Evolutionary conservation across 2,329 filamentous ascomycete genomes (phyloP).

Genomic region (Ophiostoma sp.): DNA sequence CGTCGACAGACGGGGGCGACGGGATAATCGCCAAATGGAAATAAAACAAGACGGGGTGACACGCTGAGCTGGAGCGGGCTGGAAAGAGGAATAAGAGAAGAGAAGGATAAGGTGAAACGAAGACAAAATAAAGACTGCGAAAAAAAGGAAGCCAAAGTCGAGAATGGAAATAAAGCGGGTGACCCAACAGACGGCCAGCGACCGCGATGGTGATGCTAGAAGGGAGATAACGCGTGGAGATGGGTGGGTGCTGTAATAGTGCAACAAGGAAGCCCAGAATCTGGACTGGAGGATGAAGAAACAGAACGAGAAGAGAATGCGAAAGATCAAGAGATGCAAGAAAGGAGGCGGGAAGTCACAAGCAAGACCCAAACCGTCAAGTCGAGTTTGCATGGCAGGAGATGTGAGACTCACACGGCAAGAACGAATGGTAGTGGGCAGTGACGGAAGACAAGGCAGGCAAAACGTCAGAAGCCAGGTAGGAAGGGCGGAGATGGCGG

Average conservation of each 20-base stretch:
- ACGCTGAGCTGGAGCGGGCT: neutral
- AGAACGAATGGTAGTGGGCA: constrained; percentile 4
- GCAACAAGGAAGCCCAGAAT: neutral
- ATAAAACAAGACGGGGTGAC: neutral
- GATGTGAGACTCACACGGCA: neutral
- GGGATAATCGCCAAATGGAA: neutral
- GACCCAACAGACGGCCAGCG: constrained; percentile 5
- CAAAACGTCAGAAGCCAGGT: constrained; percentile 3
- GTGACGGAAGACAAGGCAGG: constrained; percentile 12
- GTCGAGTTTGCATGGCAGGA: neutral
- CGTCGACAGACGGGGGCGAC: neutral
- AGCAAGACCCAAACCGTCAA: neutral
- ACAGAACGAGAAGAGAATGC: neutral
- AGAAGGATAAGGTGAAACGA: neutral
- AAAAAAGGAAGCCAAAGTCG: constrained; percentile 14
- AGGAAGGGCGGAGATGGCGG: neutral
- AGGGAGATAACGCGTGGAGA: neutral
- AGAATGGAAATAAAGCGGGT: neutral
- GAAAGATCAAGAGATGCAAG: neutral
- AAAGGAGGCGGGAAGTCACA: neutral
- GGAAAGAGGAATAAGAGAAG: neutral
- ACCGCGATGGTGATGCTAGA: constrained; percentile 12
- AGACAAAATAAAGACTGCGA: neutral
- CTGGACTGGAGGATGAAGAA: neutral
- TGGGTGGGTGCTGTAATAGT: neutral